A percentile compares a stretch with the other conserved stretches of the same genome.
Conservation (phyloP, 2,329 filamentous ascomycete species). For the Verticillium nubilum region DNA sequence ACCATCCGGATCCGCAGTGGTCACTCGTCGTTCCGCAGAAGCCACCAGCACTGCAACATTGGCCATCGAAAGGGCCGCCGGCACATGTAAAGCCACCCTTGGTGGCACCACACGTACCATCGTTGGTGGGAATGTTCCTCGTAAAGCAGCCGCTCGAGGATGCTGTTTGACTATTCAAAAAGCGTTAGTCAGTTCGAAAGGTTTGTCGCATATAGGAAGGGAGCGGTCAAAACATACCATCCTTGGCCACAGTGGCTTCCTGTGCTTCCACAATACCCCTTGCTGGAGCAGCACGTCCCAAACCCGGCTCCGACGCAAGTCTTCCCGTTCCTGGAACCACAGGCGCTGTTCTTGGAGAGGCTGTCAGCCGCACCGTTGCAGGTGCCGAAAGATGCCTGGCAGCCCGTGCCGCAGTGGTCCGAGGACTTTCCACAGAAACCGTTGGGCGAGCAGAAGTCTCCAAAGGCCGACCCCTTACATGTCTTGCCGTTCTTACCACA, state of each 20-base stretch:
- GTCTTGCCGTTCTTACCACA: background rate
- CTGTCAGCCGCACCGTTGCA: conserved; percentile 3
- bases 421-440: conserved; percentile 11
- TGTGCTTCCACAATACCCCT: background rate
- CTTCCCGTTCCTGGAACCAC: conserved; percentile 1
- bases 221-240: background rate
- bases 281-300: background rate
- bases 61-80: conserved; percentile 6
- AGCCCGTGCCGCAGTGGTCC: conserved; percentile 12
- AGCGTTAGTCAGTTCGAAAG: background rate
- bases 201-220: background rate
- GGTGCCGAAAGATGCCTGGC: conserved; percentile 9
- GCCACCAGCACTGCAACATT: conserved; percentile 13
- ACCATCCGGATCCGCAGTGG: conserved; percentile 8
- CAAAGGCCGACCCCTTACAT: conserved; percentile 1
- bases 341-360: background rate
- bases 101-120: conserved; percentile 7
- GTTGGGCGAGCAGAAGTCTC: conserved; percentile 11
- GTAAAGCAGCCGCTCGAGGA: background rate
- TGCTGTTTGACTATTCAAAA: background rate
- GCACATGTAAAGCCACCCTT: conserved; percentile 2
- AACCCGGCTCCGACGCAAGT: background rate
- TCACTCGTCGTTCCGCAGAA: conserved; percentile 11
- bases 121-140: conserved; percentile 3
- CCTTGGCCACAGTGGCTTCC: background rate